These are phyloP conservation scores for Aspergillus sp. DNA, from an alignment of 2,329 filamentous ascomycete species.

Conservation along the genomic window DNA sequence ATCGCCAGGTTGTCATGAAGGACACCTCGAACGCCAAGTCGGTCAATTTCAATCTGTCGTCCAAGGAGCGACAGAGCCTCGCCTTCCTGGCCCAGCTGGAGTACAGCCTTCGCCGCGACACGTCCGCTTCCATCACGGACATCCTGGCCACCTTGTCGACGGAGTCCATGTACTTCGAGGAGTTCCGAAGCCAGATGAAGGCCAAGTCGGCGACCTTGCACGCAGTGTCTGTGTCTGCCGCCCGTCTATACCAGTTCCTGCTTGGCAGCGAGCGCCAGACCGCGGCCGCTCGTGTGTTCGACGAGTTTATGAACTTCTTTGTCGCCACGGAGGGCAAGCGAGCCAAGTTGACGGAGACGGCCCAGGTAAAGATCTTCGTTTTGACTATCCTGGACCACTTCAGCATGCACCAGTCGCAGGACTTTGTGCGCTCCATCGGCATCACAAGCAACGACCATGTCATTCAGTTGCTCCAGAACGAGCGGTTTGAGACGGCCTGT, in stretches of 20 bases:
- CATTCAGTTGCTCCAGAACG: slow-evolving; percentile 16
- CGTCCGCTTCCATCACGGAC: slow-evolving; percentile 29
- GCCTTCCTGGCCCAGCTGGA: slow-evolving; percentile 40
- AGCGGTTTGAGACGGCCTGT: slow-evolving; percentile 22
- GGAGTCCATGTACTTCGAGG: slow-evolving; percentile 33
- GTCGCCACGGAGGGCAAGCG: slow-evolving; percentile 21
- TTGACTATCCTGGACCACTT: slow-evolving; percentile 26
- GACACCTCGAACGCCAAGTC: slow-evolving; percentile 21
- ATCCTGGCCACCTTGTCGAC: slow-evolving; percentile 37
- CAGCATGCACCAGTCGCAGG: slow-evolving; percentile 21
- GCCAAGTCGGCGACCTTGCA: slow-evolving; percentile 30
- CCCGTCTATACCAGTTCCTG: slow-evolving; percentile 28
- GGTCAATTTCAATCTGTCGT: slow-evolving; percentile 24
- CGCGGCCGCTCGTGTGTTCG: slow-evolving; percentile 18
- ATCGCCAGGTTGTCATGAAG: slow-evolving; percentile 31
- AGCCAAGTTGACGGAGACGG: slow-evolving; percentile 14
- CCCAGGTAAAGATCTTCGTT: slow-evolving; percentile 23
- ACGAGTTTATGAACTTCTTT: slow-evolving; percentile 26
- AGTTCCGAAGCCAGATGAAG: slow-evolving; percentile 29
- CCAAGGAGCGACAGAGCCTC: slow-evolving; percentile 25
- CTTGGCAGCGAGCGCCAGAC: slow-evolving; percentile 14
- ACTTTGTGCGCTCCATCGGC: slow-evolving; percentile 30
- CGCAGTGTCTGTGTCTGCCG: slow-evolving; percentile 24
- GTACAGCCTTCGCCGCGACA: slow-evolving; percentile 23
- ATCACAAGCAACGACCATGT: slow-evolving; percentile 23